Evolutionary conservation across 768 basidiomycete species (phyloP).

Genomic region (Kwoniella sp.): DNA sequence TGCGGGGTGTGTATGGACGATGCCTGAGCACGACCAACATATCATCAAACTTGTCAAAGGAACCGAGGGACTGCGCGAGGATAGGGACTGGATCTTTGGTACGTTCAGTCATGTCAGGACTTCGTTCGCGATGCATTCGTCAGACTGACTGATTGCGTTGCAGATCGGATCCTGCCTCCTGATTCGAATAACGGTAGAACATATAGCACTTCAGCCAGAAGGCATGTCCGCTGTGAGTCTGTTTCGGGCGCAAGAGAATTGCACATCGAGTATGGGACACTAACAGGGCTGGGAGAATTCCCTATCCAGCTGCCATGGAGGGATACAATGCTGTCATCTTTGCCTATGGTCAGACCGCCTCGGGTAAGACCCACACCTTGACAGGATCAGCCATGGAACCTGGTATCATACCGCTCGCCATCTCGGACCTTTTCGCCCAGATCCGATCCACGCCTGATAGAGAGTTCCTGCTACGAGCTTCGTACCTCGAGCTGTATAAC

Average conservation of each 20-base stretch:
- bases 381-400: conserved; percentile 70
- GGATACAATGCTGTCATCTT: conserved; percentile 96
- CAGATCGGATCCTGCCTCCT: conserved; percentile 53
- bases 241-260: too few relatives aligned
- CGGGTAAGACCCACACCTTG: conserved; percentile 73
- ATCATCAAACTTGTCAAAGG: conserved; percentile 45
- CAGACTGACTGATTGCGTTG: background rate
- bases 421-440: conserved; percentile 72
- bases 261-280: too few relatives aligned
- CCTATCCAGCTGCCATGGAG: conserved; percentile 76
- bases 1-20: conserved; percentile 43
- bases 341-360: conserved; percentile 79
- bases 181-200: conserved; percentile 41
- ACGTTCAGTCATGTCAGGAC: too few relatives aligned
- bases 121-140: too few relatives aligned
- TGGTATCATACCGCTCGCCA: conserved; percentile 89
- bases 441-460: conserved; percentile 65
- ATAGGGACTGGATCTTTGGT: conserved; percentile 55
- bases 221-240: conserved; percentile 47
- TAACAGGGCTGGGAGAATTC: conserved; percentile 17
- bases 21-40: conserved; percentile 38
- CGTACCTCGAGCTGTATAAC: conserved; percentile 97
- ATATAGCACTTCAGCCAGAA: conserved; percentile 47
- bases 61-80: conserved; percentile 39
- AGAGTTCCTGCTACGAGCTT: conserved; percentile 92